phyloP scores from a whole-genome alignment of 805 yeast species.

The Suhomyces vadensis region DNA sequence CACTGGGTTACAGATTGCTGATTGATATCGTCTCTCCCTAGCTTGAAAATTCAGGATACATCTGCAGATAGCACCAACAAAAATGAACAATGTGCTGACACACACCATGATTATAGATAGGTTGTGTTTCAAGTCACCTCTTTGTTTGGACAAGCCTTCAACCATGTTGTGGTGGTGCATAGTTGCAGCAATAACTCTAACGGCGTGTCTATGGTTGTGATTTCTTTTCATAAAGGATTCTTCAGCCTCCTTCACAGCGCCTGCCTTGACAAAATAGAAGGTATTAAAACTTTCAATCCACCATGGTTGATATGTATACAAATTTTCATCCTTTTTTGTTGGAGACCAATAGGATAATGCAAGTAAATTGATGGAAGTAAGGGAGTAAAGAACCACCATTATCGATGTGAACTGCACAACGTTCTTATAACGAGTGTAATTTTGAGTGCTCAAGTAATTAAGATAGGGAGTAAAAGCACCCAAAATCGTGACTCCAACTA shows the following conservation, averaged over 20 bases:
- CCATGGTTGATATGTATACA: conserved; percentile 70
- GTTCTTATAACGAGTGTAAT: conserved; percentile 49
- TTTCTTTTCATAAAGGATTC: conserved; percentile 47
- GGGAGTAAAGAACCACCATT: conserved; percentile 46
- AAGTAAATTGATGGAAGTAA: conserved; percentile 51
- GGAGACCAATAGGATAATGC: conserved; percentile 57
- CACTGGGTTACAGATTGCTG: conserved; percentile 40
- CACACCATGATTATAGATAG: conserved; percentile 48
- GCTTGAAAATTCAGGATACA: conserved; percentile 46
- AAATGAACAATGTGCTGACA: conserved; percentile 48
- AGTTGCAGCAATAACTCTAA: conserved; percentile 61
- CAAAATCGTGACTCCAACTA: conserved; percentile 65
- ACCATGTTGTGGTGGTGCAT: conserved; percentile 40
- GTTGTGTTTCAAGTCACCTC: conserved; percentile 51
- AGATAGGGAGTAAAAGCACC: conserved; percentile 62
- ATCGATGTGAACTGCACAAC: conserved; percentile 32
- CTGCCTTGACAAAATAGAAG: conserved; percentile 58
- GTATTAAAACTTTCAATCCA: conserved; percentile 70
- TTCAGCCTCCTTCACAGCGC: conserved; percentile 52
- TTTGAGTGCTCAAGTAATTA: conserved; percentile 48
- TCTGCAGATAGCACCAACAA: conserved; percentile 53
- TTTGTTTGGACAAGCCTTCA: conserved; percentile 39
- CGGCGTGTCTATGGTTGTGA: conserved; percentile 49
- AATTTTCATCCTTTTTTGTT: conserved; percentile 47
- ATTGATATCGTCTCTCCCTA: conserved; percentile 20